Conservation (phyloP, 2,329 filamentous ascomycete species). For the Erysiphe neolycopersici region DNA sequence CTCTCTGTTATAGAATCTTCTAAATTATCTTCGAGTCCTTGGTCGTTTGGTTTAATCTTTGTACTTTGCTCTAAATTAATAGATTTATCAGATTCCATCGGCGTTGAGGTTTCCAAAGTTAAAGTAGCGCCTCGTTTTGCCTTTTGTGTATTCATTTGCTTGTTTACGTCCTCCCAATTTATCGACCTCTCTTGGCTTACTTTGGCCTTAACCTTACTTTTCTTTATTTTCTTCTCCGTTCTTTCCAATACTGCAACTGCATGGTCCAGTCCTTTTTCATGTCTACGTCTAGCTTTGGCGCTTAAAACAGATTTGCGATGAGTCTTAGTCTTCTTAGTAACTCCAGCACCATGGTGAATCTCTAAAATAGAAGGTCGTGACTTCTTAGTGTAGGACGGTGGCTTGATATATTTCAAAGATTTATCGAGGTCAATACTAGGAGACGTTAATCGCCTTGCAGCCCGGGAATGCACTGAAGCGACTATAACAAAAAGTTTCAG, state of each 20-base stretch:
- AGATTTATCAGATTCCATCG: background rate
- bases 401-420: constrained; percentile 32
- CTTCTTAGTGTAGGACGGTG: constrained; percentile 21
- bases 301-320: constrained; percentile 27
- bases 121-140: background rate
- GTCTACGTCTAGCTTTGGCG: constrained; percentile 25
- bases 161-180: constrained; percentile 22
- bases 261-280: constrained; percentile 29
- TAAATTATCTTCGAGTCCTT: background rate
- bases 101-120: background rate
- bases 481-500: constrained; percentile 4
- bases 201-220: constrained; percentile 23
- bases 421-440: constrained; percentile 46
- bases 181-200: constrained; percentile 23
- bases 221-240: constrained; percentile 26
- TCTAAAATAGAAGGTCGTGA: constrained; percentile 39
- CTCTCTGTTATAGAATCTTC: background rate
- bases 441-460: constrained; percentile 44
- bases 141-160: background rate
- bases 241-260: constrained; percentile 33
- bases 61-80: background rate
- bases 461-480: constrained; percentile 44
- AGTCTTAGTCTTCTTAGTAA: constrained; percentile 37
- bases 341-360: constrained; percentile 37
- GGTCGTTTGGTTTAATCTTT: background rate